phyloP scores from a whole-genome alignment of 1,284 basidiomycete species.

The Violaceomyces palustris region DNA sequence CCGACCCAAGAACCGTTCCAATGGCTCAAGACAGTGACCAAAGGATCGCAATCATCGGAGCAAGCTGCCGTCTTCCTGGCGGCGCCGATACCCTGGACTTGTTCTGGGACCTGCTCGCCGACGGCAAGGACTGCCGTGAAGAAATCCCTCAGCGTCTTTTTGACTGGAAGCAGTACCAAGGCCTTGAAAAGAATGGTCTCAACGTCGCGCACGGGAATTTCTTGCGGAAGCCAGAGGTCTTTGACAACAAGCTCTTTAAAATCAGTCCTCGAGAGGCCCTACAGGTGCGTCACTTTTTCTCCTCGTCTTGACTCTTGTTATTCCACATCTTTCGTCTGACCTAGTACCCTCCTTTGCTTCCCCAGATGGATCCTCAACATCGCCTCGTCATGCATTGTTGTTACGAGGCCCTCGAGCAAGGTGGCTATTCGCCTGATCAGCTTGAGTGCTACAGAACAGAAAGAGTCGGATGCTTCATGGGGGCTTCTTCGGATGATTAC shows the following conservation, averaged over 20 bases:
- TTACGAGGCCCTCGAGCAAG: slow-evolving; percentile 29
- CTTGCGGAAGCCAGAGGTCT: slow-evolving; percentile 7
- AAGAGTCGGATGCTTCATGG: slow-evolving; percentile 27
- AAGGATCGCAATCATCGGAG: slow-evolving; percentile 23
- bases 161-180: slow-evolving; percentile 23
- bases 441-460: slow-evolving; percentile 18
- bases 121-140: slow-evolving; percentile 16
- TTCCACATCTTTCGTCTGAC: too few relatives aligned
- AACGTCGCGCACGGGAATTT: slow-evolving; percentile 23
- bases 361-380: slow-evolving; percentile 35
- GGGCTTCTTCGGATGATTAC: slow-evolving; percentile 31
- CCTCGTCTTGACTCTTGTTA: too few relatives aligned
- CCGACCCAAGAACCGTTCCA: not conserved
- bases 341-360: too few relatives aligned
- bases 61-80: slow-evolving; percentile 29
- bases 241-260: slow-evolving; percentile 28
- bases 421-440: too few relatives aligned
- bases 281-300: too few relatives aligned
- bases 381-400: slow-evolving; percentile 26
- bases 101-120: slow-evolving; percentile 23
- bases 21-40: slow-evolving; percentile 20
- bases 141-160: slow-evolving; percentile 28
- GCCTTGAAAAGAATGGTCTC: slow-evolving; percentile 18
- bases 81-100: slow-evolving; percentile 21
- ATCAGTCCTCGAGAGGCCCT: slow-evolving; percentile 34